Evolutionary conservation across 1,284 basidiomycete genomes (phyloP).

Genomic region (Laetiporus sulphureus): DNA sequence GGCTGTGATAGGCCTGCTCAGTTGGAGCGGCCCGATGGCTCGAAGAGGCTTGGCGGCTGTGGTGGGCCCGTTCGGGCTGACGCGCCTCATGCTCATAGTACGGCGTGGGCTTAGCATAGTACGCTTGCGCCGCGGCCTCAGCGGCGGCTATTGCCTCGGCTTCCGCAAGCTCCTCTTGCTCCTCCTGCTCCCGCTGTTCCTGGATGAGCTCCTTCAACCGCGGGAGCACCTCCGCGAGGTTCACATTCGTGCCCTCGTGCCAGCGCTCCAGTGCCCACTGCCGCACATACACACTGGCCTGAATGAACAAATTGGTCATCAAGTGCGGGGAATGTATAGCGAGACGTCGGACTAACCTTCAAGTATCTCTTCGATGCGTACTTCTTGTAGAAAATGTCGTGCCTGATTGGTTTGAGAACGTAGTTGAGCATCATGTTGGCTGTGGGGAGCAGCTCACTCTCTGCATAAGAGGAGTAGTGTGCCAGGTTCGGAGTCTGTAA

Average conservation of each 20-base stretch:
- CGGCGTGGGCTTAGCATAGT: background rate
- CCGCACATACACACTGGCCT: constrained; percentile 57
- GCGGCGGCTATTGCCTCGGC: constrained; percentile 13
- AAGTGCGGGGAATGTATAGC: background rate
- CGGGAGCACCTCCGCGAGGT: constrained; percentile 44
- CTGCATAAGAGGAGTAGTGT: constrained; percentile 89
- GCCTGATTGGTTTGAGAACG: constrained; percentile 66
- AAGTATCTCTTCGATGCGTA: constrained; percentile 82
- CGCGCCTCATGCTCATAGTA: no score
- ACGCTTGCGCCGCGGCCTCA: constrained; percentile 11
- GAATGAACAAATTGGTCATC: constrained; percentile 5
- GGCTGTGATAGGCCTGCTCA: no score
- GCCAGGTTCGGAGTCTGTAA: constrained; percentile 77
- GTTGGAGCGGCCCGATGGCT: no score
- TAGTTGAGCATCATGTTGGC: constrained; percentile 95
- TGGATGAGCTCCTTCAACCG: constrained; percentile 46
- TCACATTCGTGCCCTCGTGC: constrained; percentile 47
- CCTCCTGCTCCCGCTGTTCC: constrained; percentile 27
- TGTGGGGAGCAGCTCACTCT: constrained; percentile 78
- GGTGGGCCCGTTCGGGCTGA: no score
- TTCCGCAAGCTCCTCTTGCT: constrained; percentile 14
- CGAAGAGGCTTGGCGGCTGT: no score
- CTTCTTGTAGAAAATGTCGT: constrained; percentile 79
- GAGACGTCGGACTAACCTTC: constrained; percentile 46
- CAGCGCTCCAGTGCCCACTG: constrained; percentile 60